These are phyloP conservation scores for Vigna radiata DNA, from an alignment of 306 rosid genomes.

Conservation along the genomic window DNA sequence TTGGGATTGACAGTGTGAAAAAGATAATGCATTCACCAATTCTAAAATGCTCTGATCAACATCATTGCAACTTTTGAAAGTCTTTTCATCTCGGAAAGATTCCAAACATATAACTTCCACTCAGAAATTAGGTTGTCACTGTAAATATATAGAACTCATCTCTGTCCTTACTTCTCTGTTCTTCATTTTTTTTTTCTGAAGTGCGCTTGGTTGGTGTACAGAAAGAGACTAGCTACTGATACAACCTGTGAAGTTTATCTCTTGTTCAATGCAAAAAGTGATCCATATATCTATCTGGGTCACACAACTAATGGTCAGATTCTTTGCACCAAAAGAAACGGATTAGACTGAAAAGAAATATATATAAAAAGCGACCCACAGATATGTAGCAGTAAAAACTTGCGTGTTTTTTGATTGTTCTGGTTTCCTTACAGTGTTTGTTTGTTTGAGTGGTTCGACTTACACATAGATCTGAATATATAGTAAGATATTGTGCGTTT, in stretches of 20 bases:
- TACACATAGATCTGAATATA: no score
- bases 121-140: slow-evolving; percentile 31
- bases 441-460: no score
- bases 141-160: slow-evolving; percentile 19
- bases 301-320: slow-evolving; percentile 26
- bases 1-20: slow-evolving; percentile 33
- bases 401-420: not conserved
- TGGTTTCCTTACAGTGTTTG: not conserved
- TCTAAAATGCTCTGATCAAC: slow-evolving; percentile 37
- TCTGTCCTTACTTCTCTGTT: not conserved
- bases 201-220: slow-evolving; percentile 42
- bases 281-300: not conserved
- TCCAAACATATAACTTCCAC: slow-evolving; percentile 45
- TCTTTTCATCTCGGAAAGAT: slow-evolving; percentile 39
- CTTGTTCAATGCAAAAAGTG: slow-evolving; percentile 22
- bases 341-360: not conserved
- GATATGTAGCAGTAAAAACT: not conserved
- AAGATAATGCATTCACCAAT: slow-evolving; percentile 19
- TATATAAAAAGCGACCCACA: not conserved
- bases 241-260: slow-evolving; percentile 2
- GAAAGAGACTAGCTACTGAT: slow-evolving; percentile 46
- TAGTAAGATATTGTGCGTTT: no score
- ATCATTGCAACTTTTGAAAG: slow-evolving; percentile 54
- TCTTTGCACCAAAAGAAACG: slow-evolving; percentile 40
- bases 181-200: slow-evolving; percentile 23